Evolutionary conservation across 305 asterid species (phyloP), one percentile per base, ranked within the genome.

Genomic region (Solanum chacoense): DNA sequence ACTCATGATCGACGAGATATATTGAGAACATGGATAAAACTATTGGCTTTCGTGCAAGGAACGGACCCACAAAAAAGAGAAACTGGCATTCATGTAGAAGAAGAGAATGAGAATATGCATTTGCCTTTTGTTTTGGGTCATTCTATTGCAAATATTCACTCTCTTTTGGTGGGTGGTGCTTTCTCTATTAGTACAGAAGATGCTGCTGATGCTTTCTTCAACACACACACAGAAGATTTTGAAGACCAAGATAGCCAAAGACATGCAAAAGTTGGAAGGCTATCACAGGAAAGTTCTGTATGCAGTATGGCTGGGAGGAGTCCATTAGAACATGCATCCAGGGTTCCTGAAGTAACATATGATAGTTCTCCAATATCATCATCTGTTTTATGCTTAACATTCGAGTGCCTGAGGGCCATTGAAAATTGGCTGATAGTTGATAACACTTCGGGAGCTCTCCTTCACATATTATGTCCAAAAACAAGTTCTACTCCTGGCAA

Each of bases 211-310:
- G 4, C 87, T 83, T 90, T 65, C 87, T 88, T 72, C 90, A 80
- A 90, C 87, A 80, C 91, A 14, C 91, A 80, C 83, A 92, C 84
- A 85, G 91, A 90, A 87, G 95, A 93, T 89, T 89, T 90, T 88
- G 99, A 95, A 89, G 98, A 96, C 88, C 96, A 95, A 94, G 98
- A 95, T 90, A 91, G 89, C 89, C 90, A 86, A 85, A 95, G 99
- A 91, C 99, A 94, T 94, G 97, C 99, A 89, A 96, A 98, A 94
- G 98, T 96, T 88, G 99, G 99, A 91, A 94, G 98, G 93, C 94
- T 95, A 88, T 95, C 98, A 75, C 95, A 94, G 92, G 98, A 97
- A 92, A 93, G 99, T 93, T 94, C 98, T n/a, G 94, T 95, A 84
- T 88, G 94, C 88, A 93, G 98, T 90, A 86, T 90, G 89, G 91